Percentiles rank a stretch among this genome's conserved stretches.
phyloP scores from a whole-genome alignment of 352 stramenopile genomes.

The Globisporangium yorkense region DNA sequence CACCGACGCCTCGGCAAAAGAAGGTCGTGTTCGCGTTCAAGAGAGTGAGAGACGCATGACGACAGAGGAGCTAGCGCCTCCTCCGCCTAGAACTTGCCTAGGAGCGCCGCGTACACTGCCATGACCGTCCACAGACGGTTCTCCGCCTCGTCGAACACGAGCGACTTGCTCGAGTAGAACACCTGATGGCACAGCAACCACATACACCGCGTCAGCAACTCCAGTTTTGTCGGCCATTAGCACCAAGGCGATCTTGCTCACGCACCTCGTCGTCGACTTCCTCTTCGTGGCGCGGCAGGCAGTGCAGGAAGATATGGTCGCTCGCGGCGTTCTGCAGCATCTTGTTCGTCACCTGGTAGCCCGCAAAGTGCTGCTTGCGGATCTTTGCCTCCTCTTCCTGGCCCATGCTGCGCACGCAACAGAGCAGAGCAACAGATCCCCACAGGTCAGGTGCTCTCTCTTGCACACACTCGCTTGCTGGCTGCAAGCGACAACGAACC shows the following conservation, averaged over 20 bases:
- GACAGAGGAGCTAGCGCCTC: too few relatives aligned
- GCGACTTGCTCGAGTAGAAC: constrained; percentile 94
- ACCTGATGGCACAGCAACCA: constrained; percentile 25
- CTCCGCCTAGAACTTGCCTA: constrained; percentile 42
- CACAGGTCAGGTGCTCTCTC: too few relatives aligned
- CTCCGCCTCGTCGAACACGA: constrained; percentile 97
- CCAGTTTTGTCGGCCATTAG: too few relatives aligned
- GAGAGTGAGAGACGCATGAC: too few relatives aligned
- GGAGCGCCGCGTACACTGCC: constrained; percentile 85
- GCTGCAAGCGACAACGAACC: constrained; percentile 13
- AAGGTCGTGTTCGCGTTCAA: too few relatives aligned
- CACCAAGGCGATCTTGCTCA: neutral
- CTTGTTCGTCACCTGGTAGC: constrained; percentile 92
- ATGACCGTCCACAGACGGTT: constrained; percentile 99
- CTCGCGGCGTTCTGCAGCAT: constrained; percentile 89
- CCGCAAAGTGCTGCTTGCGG: constrained; percentile 92
- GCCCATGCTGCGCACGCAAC: constrained; percentile 64
- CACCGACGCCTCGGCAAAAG: too few relatives aligned
- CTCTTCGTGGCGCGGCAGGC: constrained; percentile 94
- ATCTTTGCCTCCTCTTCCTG: constrained; percentile 93
- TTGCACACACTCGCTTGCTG: too few relatives aligned
- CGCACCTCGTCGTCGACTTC: constrained; percentile 95
- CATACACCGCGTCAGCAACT: neutral
- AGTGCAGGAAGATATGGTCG: constrained; percentile 97
- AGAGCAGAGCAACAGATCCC: neutral